These are phyloP conservation scores for Aspergillus hortae DNA, from an alignment of 2,329 filamentous ascomycete genomes.

Conservation along the genomic window DNA sequence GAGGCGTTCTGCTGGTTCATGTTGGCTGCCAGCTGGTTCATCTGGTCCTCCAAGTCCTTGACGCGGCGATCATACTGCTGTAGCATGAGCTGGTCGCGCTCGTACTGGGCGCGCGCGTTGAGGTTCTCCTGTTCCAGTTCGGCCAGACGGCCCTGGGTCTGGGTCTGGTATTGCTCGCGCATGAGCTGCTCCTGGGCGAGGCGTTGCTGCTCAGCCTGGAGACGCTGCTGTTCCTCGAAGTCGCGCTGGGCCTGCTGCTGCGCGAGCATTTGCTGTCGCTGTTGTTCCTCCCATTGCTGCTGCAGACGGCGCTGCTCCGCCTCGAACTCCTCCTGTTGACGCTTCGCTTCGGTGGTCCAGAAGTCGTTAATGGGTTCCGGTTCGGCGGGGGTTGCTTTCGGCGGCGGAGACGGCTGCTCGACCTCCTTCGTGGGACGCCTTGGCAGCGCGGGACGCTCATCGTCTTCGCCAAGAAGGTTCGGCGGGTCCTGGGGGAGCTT, in stretches of 20 bases:
- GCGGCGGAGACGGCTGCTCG: conserved; percentile 66
- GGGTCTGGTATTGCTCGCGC: conserved; percentile 83
- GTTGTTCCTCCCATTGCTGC: conserved; percentile 78
- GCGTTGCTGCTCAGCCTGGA: conserved; percentile 82
- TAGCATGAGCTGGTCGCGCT: conserved; percentile 94
- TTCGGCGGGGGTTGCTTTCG: conserved; percentile 65
- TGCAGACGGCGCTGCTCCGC: conserved; percentile 87
- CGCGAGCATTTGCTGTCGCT: conserved; percentile 76
- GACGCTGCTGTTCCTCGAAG: conserved; percentile 93
- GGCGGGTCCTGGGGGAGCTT: conserved; percentile 94
- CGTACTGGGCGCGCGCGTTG: conserved; percentile 89
- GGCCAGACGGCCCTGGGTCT: conserved; percentile 92
- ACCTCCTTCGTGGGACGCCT: conserved; percentile 68
- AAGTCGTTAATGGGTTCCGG: conserved; percentile 96
- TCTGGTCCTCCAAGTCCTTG: conserved; percentile 85
- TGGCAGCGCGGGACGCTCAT: conserved; percentile 77
- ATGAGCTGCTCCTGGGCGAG: conserved; percentile 86
- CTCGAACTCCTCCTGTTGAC: conserved; percentile 92
- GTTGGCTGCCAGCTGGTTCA: conserved; percentile 76
- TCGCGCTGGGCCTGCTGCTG: conserved; percentile 83
- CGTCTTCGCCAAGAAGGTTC: conserved; percentile 80
- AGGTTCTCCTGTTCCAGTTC: conserved; percentile 95
- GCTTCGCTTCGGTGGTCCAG: conserved; percentile 88
- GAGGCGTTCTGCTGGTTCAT: conserved; percentile 80
- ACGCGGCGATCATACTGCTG: conserved; percentile 95